phyloP scores from a whole-genome alignment of 1,284 basidiomycete genomes.

The Ceratobasidium sp. region DNA sequence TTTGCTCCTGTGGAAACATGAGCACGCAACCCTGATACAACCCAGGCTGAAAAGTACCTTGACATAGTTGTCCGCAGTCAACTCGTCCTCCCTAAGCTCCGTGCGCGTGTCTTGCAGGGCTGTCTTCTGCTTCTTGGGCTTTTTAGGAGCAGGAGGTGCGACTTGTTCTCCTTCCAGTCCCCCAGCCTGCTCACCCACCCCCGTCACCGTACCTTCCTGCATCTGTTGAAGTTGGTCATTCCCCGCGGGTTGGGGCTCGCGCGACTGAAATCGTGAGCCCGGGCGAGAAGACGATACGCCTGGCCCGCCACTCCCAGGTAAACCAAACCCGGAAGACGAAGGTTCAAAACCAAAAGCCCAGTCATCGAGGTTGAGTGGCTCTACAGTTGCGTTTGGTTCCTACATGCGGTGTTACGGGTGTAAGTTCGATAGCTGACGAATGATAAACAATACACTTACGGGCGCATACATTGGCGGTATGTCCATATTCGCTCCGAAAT shows the following conservation, averaged over 20 bases:
- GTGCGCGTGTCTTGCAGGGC: constrained; percentile 72
- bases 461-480: constrained; percentile 32
- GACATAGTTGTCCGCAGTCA: constrained; percentile 75
- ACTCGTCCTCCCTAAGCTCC: constrained; percentile 82
- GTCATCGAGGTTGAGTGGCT: constrained; percentile 33
- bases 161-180: constrained; percentile 61
- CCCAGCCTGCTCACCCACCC: neutral
- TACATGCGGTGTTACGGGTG: neutral
- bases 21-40: too few relatives aligned
- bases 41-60: constrained; percentile 47
- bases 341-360: constrained; percentile 22
- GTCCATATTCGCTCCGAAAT: neutral
- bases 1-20: constrained; percentile 64
- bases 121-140: constrained; percentile 58
- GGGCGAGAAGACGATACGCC: constrained; percentile 20
- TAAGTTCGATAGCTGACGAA: neutral
- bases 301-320: constrained; percentile 25
- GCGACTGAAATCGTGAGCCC: constrained; percentile 35
- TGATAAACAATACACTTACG: constrained; percentile 1
- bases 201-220: constrained; percentile 1
- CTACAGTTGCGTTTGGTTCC: constrained; percentile 19
- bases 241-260: constrained; percentile 15
- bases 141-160: constrained; percentile 54
- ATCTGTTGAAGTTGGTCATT: neutral
- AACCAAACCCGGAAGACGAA: constrained; percentile 27